Conservation (phyloP, 2,329 filamentous ascomycete species). For the Fusarium nygamai region DNA sequence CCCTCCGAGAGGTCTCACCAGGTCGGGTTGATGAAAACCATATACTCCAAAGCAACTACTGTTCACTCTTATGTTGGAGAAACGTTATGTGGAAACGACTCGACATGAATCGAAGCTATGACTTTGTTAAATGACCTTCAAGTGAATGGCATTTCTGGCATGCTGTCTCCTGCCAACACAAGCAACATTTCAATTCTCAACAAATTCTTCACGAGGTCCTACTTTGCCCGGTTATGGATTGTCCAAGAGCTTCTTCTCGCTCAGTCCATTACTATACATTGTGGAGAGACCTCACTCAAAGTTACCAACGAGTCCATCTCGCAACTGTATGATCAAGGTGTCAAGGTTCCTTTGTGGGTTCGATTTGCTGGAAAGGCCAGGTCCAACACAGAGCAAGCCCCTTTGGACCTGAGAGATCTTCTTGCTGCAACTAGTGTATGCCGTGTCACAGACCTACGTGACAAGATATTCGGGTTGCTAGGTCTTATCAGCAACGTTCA, state of each 20-base stretch:
- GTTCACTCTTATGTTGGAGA: neutral
- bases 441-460: neutral
- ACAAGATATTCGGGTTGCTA: neutral
- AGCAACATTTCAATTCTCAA: neutral
- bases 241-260: neutral
- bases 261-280: fast-evolving
- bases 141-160: fast-evolving
- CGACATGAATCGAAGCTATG: neutral
- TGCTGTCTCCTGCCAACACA: fast-evolving
- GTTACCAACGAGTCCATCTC: neutral
- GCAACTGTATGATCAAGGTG: fast-evolving
- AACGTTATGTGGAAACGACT: fast-evolving
- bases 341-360: neutral
- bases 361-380: neutral
- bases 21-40: neutral
- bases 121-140: fast-evolving
- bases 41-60: neutral
- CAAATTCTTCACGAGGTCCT: neutral
- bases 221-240: neutral
- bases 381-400: fast-evolving
- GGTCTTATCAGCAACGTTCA: neutral
- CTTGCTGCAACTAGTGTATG: neutral
- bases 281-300: fast-evolving
- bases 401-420: neutral
- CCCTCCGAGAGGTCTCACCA: neutral